These are phyloP conservation scores for Rhynchospora pubera DNA, from an alignment of 176 grass and related monocot species.

Conservation along the genomic window DNA sequence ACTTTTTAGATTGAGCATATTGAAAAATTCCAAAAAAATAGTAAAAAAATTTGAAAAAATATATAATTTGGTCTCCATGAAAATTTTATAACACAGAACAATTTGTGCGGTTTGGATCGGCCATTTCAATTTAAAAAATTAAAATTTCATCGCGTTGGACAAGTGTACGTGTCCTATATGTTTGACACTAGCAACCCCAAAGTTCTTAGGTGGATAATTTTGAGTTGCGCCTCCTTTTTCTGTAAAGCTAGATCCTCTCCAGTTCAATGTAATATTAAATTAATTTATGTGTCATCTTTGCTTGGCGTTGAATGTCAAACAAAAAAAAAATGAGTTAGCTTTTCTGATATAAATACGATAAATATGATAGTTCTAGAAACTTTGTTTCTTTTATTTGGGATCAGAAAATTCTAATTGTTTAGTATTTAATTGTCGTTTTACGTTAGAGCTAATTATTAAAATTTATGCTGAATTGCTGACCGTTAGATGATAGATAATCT, in stretches of 20 bases:
- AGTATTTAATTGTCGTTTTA: background rate
- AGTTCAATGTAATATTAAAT: background rate
- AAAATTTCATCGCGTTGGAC: too few species aligned
- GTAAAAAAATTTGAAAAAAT: too few species aligned
- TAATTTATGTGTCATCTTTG: background rate
- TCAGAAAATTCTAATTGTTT: background rate
- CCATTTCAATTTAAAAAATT: too few species aligned
- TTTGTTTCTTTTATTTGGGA: background rate
- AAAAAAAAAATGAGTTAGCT: background rate
- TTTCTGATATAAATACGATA: background rate
- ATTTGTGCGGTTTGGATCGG: too few species aligned
- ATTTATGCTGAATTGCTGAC: background rate
- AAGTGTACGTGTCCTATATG: too few species aligned
- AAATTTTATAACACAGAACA: too few species aligned
- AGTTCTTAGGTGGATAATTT: slow-evolving; percentile 5
- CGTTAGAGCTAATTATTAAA: background rate
- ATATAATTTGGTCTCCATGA: too few species aligned
- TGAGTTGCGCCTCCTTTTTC: background rate
- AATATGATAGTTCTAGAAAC: background rate
- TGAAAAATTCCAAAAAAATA: too few species aligned
- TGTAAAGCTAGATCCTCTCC: background rate
- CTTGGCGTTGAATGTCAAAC: background rate
- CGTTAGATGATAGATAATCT: background rate
- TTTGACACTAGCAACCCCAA: too few species aligned
- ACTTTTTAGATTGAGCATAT: too few species aligned